Evolutionary conservation across 106 monocot genomes (phyloP), one percentile per base, ranked within the genome.

Genomic region (Narthecium ossifragum): DNA sequence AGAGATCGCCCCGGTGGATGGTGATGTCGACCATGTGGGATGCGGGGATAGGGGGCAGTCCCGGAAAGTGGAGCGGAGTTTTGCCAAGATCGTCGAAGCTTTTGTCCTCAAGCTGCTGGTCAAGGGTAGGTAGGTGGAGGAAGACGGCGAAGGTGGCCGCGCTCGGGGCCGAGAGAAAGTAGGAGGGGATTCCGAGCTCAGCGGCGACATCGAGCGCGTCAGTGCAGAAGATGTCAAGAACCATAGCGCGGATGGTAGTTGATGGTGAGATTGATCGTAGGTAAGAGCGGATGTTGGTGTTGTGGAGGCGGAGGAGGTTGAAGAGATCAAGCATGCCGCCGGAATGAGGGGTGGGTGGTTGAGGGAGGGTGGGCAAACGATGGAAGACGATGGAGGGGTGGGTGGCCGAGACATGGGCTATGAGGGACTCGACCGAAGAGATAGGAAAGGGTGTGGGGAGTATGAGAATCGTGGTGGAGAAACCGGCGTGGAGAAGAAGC

Each of bases 301-400:
- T 72, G 34, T 26, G 6, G 41, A 14, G 11, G 36, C 29, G 30
- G 25, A 71, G 2, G 10, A 33, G 33, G 23, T 60, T 12, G 56
- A 41, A 40, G 62, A 5, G 10, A 51, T 20, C 8, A 21, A 30
- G 0, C 31, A 6, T 12, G 54, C 5, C 4, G 32, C 6, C 25
- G 11, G 43, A 40, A 6, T 29, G 50, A 18, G 31, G 49, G 11
- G 43, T 52, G 12, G 40, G 50, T 17, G 31, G 49, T 21, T 21
- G 20, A 12, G 12, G 48, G 46, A 22, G 36, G 14, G 36, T 38
- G 1, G 73, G 73, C 10, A 83, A 61, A 43, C 23, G 51, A 64
- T 81, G 81, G 64, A 81, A 76, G 34, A 58, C 53, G 45, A 81
- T 61, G 64, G 63, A 49, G 12, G 76, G 76, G 34, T 76, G 8